Evolutionary conservation across 2,329 filamentous ascomycete species (phyloP).

Genomic region (Ceratocystis cacaofunesta): DNA sequence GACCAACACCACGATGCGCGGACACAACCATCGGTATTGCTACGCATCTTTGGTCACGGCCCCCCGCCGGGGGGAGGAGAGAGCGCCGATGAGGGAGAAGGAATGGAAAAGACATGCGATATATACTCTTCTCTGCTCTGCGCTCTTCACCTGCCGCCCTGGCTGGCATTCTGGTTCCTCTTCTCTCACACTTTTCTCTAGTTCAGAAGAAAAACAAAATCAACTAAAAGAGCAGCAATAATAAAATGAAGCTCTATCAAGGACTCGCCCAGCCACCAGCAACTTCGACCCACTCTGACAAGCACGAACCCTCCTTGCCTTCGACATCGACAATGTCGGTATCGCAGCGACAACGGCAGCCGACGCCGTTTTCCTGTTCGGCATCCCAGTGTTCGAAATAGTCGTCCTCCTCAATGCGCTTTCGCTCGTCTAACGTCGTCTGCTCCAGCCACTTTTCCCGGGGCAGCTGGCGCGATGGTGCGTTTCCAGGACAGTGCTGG

Average conservation of each 20-base stretch:
- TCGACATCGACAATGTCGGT: slow-evolving; percentile 96
- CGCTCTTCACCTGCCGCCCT: no score
- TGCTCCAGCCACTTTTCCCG: slow-evolving; percentile 67
- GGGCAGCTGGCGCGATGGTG: slow-evolving; percentile 70
- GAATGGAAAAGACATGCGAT: neutral
- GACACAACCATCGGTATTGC: neutral
- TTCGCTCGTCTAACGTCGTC: slow-evolving; percentile 68
- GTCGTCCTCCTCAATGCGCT: slow-evolving; percentile 78
- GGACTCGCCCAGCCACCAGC: slow-evolving; percentile 71
- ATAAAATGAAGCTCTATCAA: slow-evolving; percentile 9
- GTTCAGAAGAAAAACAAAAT: slow-evolving; percentile 11
- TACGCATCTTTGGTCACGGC: neutral
- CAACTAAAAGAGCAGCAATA: slow-evolving; percentile 2
- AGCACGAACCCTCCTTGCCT: slow-evolving; percentile 89
- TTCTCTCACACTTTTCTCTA: slow-evolving; percentile 7
- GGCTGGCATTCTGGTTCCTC: neutral
- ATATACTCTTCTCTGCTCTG: neutral
- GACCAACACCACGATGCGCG: no score
- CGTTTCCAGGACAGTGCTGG: slow-evolving; percentile 94
- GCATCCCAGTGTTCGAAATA: slow-evolving; percentile 87
- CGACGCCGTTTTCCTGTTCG: slow-evolving; percentile 88
- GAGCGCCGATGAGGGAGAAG: neutral
- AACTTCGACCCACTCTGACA: slow-evolving; percentile 93
- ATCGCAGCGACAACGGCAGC: slow-evolving; percentile 90
- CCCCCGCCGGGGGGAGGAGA: no score